Evolutionary conservation across 192 early-diverging fungal species (phyloP), one percentile per base, ranked within the genome.

Genomic region (Podila minutissima): DNA sequence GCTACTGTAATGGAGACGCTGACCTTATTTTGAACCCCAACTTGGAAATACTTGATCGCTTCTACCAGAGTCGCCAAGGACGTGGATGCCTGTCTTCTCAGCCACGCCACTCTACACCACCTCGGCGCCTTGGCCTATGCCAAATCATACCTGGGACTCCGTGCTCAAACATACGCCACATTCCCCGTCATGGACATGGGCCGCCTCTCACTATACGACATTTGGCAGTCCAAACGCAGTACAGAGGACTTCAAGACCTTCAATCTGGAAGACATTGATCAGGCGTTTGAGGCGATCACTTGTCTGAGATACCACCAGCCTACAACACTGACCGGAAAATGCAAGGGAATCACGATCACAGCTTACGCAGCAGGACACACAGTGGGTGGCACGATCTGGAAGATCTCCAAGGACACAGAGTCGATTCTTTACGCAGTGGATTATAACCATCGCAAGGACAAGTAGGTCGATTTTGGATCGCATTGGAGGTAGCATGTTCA

Each of bases 361-460:
- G 95, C 98, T 9, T 94, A 94, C 83, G 83, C 91, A 20, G 98
- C 97, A 3, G 98, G 97, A 11, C 97, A 98, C 74, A 92, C 98
- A 1, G 87, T 99, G 32, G 98, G 98, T 69, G 98, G 98, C 24
- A 96, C 97, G 2, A 86, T 99, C 53, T 99, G 98, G 98, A 96
- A 94, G 61, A 95, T 99, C 64, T 93, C 92, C 74, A 97, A 96
- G 71, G 96, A 96, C 62, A 92, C 94, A 19, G 96, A 99, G 72
- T 91, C 93, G 11, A 94, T 99, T 64, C 86, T 98, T 6, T 99
- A 99, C 74, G 96, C 97, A 1, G 94, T 98, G 38, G 96, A 99
- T 82, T 98, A 92, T 76, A 99, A 98, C 79, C 95, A 98, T 76
- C 88, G 91, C 50, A 94, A 93, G 67, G 98, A 99, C 79, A 84